Evolutionary conservation across 129 eudicot genomes (phyloP).

Genomic region (Artemisia argyi): DNA sequence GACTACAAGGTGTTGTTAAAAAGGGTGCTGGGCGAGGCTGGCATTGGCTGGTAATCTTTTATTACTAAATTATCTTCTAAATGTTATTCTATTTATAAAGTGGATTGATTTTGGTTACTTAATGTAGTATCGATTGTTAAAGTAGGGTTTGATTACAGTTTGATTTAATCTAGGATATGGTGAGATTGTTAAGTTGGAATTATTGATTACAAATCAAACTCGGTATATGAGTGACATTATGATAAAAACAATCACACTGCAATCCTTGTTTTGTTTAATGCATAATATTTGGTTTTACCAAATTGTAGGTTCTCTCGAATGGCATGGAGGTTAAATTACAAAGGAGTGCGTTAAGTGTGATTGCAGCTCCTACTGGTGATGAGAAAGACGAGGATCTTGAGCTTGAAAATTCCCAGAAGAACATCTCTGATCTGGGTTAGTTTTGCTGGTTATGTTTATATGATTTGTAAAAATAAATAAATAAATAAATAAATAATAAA

Average conservation of each 20-base stretch:
- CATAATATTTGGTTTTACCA: not conserved
- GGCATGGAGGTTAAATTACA: conserved; percentile 82
- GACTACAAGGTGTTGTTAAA: conserved; percentile 72
- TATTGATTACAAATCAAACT: too few relatives aligned
- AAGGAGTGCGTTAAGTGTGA: conserved; percentile 73
- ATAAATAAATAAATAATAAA: too few relatives aligned
- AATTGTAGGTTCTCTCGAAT: conserved; percentile 63
- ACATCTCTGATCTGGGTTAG: conserved; percentile 48
- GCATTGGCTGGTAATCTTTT: conserved; percentile 78
- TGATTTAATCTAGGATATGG: too few relatives aligned
- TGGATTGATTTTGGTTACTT: too few relatives aligned
- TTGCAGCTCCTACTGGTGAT: conserved; percentile 71
- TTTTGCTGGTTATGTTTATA: not conserved
- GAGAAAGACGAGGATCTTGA: conserved; percentile 46
- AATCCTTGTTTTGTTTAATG: too few relatives aligned
- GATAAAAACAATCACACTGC: too few relatives aligned
- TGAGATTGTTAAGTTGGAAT: too few relatives aligned
- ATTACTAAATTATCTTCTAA: too few relatives aligned
- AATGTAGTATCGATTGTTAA: too few relatives aligned
- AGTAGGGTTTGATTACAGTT: too few relatives aligned
- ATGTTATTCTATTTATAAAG: too few relatives aligned
- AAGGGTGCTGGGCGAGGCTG: conserved; percentile 83
- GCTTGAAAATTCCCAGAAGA: conserved; percentile 57
- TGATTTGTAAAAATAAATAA: not conserved
- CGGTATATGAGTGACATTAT: too few relatives aligned